Base-by-base conservation (phyloP, 1,139 yeast species). In the Pneumocystis sp. region DNA sequence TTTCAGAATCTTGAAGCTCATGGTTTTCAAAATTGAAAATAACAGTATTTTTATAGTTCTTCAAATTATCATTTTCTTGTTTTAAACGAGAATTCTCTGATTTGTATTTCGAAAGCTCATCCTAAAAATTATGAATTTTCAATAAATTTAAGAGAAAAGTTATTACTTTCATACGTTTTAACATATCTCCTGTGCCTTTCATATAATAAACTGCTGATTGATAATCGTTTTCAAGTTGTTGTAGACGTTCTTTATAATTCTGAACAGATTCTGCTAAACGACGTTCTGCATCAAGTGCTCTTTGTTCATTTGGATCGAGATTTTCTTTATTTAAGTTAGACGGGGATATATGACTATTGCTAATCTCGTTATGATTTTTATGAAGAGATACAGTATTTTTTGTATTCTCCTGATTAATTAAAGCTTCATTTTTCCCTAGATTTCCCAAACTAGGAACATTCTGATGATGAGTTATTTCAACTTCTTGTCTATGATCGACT, bases 161-260 rank as follows among this genome's bases (percentile, higher is more conserved):
- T 10, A 50, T 25, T 45, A 50, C 70, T 61, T 68, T 68, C 70
- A 68, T 68, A 35, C 67, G 65, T n/a, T 64, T 50, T 63, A 68
- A 50, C 65, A 68, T 66, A 45, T 59, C 63, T 61, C 68, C 70
- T 8, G 70, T 67, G 7, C 69, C 65, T 59, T 66, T 63, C 61
- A 68, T 69, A 50, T 68, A 68, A 57, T 67, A 64, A 17, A 68
- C 66, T 15, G 70, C 68, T 39, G 67, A 61, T 45, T 68, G 65
- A 42, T 67, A 67, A 61, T 65, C 69, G 8, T 63, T 57, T 63
- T 68, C 68, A 21, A 68, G 65, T 45, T 68, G 67, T 45, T 64
- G 61, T 56, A 65, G 44, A 5, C 68, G 67, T 25, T 66, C 67
- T 45, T 63, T 65, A 61, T 56, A 66, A 34, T 65, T 64, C 10